These are phyloP conservation scores for Fusarium albosuccineum DNA, from an alignment of 2,329 filamentous ascomycete species.

Conservation along the genomic window DNA sequence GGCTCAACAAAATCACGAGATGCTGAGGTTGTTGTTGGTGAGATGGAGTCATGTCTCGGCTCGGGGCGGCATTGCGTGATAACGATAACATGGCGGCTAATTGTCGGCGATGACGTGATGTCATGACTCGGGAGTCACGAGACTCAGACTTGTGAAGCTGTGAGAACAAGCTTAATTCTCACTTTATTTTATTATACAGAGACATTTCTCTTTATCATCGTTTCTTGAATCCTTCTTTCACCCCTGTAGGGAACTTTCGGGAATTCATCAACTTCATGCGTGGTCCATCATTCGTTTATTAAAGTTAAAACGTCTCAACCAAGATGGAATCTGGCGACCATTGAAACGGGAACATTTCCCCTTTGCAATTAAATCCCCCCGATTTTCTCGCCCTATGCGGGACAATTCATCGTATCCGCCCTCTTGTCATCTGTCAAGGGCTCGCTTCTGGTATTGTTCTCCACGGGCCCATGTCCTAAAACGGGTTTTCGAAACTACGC, in stretches of 20 bases:
- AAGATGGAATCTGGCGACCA: background rate
- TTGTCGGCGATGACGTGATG: slow-evolving; percentile 35
- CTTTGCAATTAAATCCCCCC: slow-evolving; percentile 24
- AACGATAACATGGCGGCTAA: slow-evolving; percentile 39
- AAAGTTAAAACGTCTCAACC: background rate
- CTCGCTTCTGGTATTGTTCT: background rate
- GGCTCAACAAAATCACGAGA: background rate
- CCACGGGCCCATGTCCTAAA: slow-evolving; percentile 14
- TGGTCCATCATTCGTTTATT: too few relatives aligned
- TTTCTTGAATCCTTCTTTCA: too few relatives aligned
- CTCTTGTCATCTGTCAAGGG: background rate
- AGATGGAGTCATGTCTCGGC: background rate
- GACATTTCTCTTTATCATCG: too few relatives aligned
- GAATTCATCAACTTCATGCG: background rate
- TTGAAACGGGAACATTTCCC: slow-evolving; percentile 18
- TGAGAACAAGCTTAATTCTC: background rate
- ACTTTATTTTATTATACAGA: background rate
- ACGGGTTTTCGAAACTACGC: slow-evolving; percentile 25
- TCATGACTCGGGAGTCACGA: background rate
- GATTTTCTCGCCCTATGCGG: background rate
- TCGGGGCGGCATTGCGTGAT: slow-evolving; percentile 7
- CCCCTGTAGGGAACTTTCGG: background rate
- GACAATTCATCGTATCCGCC: background rate
- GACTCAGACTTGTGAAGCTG: background rate
- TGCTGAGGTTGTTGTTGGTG: background rate